Base-by-base conservation (phyloP, 2,329 filamentous ascomycete species). In the Gliomastix tumulicola region DNA sequence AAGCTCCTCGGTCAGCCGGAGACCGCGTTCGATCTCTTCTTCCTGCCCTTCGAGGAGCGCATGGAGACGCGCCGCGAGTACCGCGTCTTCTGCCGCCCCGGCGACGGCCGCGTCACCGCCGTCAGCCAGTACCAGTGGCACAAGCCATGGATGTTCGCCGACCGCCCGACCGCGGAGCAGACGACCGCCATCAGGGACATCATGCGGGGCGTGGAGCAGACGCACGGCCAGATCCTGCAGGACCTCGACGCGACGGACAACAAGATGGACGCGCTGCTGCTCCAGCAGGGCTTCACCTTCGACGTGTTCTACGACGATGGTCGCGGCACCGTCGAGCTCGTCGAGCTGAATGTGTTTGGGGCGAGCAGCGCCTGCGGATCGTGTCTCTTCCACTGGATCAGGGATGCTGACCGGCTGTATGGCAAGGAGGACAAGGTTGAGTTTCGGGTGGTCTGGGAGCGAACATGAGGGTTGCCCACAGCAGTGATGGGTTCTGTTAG, bases 321-420 rank as follows among this genome's bases (percentile, higher is more conserved):
- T 4, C 36, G 35, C 1, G 38, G 43, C 3, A 40, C 44, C 1
- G 36, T 45, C 25, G 43, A 56, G 47, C 45, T 69, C n/a, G 53
- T 70, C 12, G 62, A 71, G 45, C 47, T 69, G 23, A 69, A 69
- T 37, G 56, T 55, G 2, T 70, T 69, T 44, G 66, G 66, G 1
- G 57, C 55, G 3, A 52, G 60, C 42, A 65, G 60, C 17, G 57
- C 55, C 4, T 68, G 64, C 48, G 64, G 67, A 7, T 62, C 59
- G 19, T 69, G 62, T 43, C 45, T 70, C 19, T 71, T 67, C 41
- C 58, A 69, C 12, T 70, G 65, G 65, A 44, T 64, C 1, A 49
- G 44, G 8, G 60, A 69, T 45, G 48, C 49, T 4, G 45, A 48
- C 5, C 34, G 55, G 6, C 39, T 69, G 27, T 65, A 67, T 41